Evolutionary conservation across 495 filamentous ascomycete genomes (phyloP).

Genomic region (Eremomyces bilateralis): DNA sequence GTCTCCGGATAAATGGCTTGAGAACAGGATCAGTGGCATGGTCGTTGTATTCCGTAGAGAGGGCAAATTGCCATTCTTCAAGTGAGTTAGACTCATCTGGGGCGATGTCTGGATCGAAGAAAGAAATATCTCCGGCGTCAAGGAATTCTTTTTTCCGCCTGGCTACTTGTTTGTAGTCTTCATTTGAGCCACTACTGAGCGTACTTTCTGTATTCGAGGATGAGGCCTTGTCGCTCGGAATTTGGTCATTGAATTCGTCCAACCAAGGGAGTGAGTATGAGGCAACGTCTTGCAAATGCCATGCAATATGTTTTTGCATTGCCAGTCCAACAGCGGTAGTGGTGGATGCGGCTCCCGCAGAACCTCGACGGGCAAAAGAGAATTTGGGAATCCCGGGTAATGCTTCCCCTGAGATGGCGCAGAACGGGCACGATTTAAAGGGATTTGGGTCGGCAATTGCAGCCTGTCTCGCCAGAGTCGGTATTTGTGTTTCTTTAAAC

Average conservation of each 20-base stretch:
- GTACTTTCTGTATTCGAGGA: too few species aligned
- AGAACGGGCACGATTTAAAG: slow-evolving; percentile 4
- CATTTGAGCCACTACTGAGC: not conserved
- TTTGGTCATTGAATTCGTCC: slow-evolving; percentile 3
- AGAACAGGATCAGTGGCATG: slow-evolving; percentile 4
- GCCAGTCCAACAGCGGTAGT: not conserved
- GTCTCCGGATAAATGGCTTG: slow-evolving; percentile 2
- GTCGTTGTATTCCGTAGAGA: slow-evolving; percentile 1
- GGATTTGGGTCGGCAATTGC: not conserved
- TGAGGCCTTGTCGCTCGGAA: not conserved
- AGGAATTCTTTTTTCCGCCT: slow-evolving; percentile 1
- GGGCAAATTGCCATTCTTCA: slow-evolving; percentile 2
- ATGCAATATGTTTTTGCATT: slow-evolving; percentile 5
- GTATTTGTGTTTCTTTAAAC: slow-evolving; percentile 1
- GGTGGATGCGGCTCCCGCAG: too few species aligned
- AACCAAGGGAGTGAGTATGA: slow-evolving; percentile 5
- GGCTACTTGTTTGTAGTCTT: not conserved
- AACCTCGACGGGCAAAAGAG: too few species aligned
- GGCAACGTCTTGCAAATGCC: slow-evolving; percentile 3
- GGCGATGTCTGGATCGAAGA: too few species aligned
- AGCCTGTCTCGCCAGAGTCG: not conserved
- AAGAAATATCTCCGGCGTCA: not conserved
- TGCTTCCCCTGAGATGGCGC: not conserved
- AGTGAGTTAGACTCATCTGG: too few species aligned
- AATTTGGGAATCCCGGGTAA: too few species aligned